Base-by-base conservation (phyloP, 2,329 filamentous ascomycete genomes). In the Phialophora tarda region DNA sequence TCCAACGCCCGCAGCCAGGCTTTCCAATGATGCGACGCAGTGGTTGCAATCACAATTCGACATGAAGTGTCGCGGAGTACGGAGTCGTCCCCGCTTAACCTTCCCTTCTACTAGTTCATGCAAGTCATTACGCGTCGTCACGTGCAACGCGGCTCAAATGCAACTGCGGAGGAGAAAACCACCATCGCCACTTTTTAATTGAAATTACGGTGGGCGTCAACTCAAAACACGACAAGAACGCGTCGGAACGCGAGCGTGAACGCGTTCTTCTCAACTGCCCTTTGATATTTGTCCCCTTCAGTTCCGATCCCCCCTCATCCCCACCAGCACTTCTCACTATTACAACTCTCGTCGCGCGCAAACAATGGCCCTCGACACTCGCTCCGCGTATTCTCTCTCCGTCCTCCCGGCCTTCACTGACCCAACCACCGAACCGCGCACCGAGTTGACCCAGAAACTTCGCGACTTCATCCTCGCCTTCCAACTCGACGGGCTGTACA, bases 381-480 rank as follows among this genome's bases (percentile, higher is more conserved):
- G 92, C 81, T 93, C 92, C 69, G 88, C 93, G 59, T 97, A 93
- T 79, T 90, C 93, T 4, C 84, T 94, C 73, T 93, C 90, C 75
- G 89, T 97, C 69, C 92, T 92, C 73, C 87, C 88, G 72, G 85
- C 88, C 64, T 87, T 85, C 71, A 85, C 85, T 69, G 86, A 88
- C 73, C 86, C 88, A 48, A 85, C 83, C 66, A 86, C 89, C 71
- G 90, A 93, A 75, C 89, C 86, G 64, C 85, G 89, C 65, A 83
- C 87, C 28, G 87, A 92, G 75, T 83, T 93, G 58, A 92, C 95
- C 77, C 86, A 87, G 66, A 89, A 92, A 76, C 86, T 99, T 67
- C 89, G 95, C 75, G 89, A 92, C 68, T 99, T 99, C 78, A 89
- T 99, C 71, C 87, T 98, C 65, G 91, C 94, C 73, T 99, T 97